Evolutionary conservation across 2,329 filamentous ascomycete species (phyloP), one percentile per base, ranked within the genome.

Genomic region (Stagonosporopsis cucurbitacearum): DNA sequence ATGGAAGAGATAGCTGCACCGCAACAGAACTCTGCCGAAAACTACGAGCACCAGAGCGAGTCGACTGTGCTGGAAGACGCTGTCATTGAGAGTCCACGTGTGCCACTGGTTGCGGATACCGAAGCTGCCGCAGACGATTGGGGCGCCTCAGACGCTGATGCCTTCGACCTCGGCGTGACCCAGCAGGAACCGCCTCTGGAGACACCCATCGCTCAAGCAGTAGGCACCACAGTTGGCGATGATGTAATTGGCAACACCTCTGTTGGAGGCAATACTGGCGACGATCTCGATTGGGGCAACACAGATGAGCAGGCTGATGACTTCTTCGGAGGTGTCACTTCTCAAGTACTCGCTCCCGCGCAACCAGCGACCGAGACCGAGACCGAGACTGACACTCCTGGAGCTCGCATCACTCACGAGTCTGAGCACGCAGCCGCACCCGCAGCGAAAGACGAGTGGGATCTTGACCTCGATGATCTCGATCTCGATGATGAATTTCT

Each of bases 391-490:
- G 50, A 62, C 19, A 60, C 48, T n/a, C 52, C 65, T 26, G 65
- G 63, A 30, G 66, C 67, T 15, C 63, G 68, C 45, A 58, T 66
- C 3, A 53, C 63, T 15, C 48, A 62, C 33, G 44, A 56, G 7
- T 13, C 64, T 6, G 59, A 59, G n/a, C 22, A 62, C 11, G 54
- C 64, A 17, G 46, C 63, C 11, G 54, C 64, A 17, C 47, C 60
- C 19, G 54, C 63, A 1, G 84, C 88, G 37, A 90, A 94, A 68
- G 75, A 95, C 36, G 88, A 89, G 41, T 90, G 90, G 17, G 88
- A 91, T 64, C 96, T 94, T 91, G 86, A 91, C 61, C 89, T 90
- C 42, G 90, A 91, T 39, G 86, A 91, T 61, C 89, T 90, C 42
- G 90, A 91, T 39, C 85, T 97, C 66, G 91, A 90, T 44, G 89